phyloP scores from a whole-genome alignment of 257 asterid species.

The Anisodus tanguticus region DNA sequence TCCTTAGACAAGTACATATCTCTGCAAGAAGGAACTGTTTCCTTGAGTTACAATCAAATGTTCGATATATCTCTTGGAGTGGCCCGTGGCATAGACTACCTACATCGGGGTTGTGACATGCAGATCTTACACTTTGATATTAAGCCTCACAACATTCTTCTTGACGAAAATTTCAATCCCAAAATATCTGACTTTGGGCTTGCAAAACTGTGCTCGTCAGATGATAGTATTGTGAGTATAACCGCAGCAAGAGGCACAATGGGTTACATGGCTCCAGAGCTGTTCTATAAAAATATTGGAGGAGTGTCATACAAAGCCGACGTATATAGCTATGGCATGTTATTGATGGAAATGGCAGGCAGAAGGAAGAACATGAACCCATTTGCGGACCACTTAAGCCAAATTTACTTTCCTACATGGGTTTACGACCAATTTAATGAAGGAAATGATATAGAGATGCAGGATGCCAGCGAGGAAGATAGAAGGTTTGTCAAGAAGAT shows the following conservation, averaged over 20 bases:
- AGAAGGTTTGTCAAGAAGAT: slow-evolving; percentile 53
- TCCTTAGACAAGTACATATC: slow-evolving; percentile 50
- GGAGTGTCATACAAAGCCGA: slow-evolving; percentile 54
- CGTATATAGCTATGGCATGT: slow-evolving; percentile 65
- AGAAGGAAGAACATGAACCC: slow-evolving; percentile 42
- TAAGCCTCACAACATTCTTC: slow-evolving; percentile 54
- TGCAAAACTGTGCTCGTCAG: slow-evolving; percentile 42
- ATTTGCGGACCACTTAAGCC: slow-evolving; percentile 34
- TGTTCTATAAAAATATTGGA: slow-evolving; percentile 48
- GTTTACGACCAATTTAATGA: slow-evolving; percentile 45
- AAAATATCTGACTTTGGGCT: slow-evolving; percentile 55
- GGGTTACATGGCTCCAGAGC: slow-evolving; percentile 54
- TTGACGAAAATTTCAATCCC: slow-evolving; percentile 48
- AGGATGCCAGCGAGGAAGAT: slow-evolving; percentile 45
- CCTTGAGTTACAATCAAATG: slow-evolving; percentile 43
- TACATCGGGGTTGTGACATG: slow-evolving; percentile 49
- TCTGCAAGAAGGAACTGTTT: slow-evolving; percentile 13
- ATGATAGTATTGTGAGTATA: slow-evolving; percentile 33
- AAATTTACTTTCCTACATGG: slow-evolving; percentile 58
- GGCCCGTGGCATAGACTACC: slow-evolving; percentile 52
- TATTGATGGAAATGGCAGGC: slow-evolving; percentile 58
- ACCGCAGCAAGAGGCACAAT: slow-evolving; percentile 47
- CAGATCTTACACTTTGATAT: slow-evolving; percentile 51
- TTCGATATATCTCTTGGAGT: slow-evolving; percentile 51
- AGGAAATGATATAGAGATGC: slow-evolving; percentile 43